phyloP scores from a whole-genome alignment of 192 early-diverging fungal genomes.

The Podila clonocystis region DNA sequence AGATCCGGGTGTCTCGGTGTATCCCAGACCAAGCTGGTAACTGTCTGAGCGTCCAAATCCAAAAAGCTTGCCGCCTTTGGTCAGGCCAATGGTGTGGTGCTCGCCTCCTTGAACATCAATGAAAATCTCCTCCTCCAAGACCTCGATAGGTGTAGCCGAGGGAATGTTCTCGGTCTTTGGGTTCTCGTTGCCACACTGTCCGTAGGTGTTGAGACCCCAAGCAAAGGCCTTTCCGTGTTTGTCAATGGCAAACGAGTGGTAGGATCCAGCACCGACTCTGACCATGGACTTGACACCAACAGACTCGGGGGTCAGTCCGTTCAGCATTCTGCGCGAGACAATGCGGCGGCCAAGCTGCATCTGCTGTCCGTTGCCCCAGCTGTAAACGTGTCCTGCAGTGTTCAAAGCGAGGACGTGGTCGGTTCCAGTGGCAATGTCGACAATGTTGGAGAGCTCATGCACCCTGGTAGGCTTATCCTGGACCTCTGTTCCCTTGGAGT shows the following conservation, averaged over 20 bases:
- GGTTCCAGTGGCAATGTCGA: slow-evolving; percentile 85
- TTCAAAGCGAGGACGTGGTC: slow-evolving; percentile 88
- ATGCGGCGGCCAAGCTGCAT: slow-evolving; percentile 89
- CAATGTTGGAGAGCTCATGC: slow-evolving; percentile 66
- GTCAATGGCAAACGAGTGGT: slow-evolving; percentile 86
- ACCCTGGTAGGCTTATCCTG: slow-evolving; percentile 69
- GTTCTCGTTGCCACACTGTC: slow-evolving; percentile 76
- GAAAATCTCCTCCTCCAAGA: slow-evolving; percentile 57
- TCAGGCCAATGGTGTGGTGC: slow-evolving; percentile 85
- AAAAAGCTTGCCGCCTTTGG: slow-evolving; percentile 76
- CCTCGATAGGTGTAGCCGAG: slow-evolving; percentile 65
- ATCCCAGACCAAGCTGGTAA: slow-evolving; percentile 79
- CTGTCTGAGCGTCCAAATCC: slow-evolving; percentile 87
- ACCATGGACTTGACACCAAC: slow-evolving; percentile 67
- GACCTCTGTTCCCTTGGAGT: slow-evolving; percentile 69
- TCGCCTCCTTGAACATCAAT: slow-evolving; percentile 79
- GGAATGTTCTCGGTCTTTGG: slow-evolving; percentile 58
- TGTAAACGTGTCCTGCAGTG: slow-evolving; percentile 78
- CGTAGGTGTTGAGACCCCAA: slow-evolving; percentile 93
- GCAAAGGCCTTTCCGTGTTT: slow-evolving; percentile 72
- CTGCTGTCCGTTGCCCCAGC: slow-evolving; percentile 92
- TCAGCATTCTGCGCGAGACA: slow-evolving; percentile 74
- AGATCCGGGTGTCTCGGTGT: slow-evolving; percentile 41
- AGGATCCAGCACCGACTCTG: slow-evolving; percentile 79
- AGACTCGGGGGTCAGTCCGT: slow-evolving; percentile 65